Evolutionary conservation across 257 asterid species (phyloP), one percentile per base, ranked within the genome.

Genomic region (Cordia subcordata): DNA sequence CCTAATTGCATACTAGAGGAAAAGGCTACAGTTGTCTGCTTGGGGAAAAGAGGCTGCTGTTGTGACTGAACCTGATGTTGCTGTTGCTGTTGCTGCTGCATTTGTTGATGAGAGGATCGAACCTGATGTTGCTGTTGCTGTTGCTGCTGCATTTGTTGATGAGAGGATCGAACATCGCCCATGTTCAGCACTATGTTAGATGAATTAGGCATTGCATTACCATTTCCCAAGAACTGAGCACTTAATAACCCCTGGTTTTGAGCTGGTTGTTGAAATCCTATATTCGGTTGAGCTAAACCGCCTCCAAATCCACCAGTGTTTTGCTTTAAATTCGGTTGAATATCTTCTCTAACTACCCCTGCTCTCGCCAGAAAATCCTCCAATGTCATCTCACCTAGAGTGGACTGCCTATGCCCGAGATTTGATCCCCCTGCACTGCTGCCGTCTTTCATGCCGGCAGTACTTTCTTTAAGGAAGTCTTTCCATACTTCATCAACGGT

Each of bases 401-500:
- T 81, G 17, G 90, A 81, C 67, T 90, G 79, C 71, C 93, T 75
- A 16, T 68, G 74, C 60, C 74, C 82, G 64, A 82, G 63, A 63
- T 61, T 68, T 8, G 78, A 60, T 33, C 61, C 73, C 55, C 79
- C 88, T 20, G 45, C 39, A 53, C 39, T 59, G 49, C 35, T 77
- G 58, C 62, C 83, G 55, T 79, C 80, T 21, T 79, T 74, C 21
- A 62, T 60, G 18, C 76, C 75, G 15, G 57, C 54, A 19, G 57
- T 53, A 44, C 72, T 72, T 63, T 85, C 95, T 64, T 77, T 85
- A 21, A 78, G 64, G 42, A 85, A 78, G 53, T 85, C 95, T 72
- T 74, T 85, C 96, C 95, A 90, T 49, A 87, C 94, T 53, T 85
- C 96, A 67, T 87, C 98, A 23, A 90, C 97, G 5, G 95, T 85